Conservation (phyloP, 352 stramenopile species). For the Phytophthora melonis region DNA sequence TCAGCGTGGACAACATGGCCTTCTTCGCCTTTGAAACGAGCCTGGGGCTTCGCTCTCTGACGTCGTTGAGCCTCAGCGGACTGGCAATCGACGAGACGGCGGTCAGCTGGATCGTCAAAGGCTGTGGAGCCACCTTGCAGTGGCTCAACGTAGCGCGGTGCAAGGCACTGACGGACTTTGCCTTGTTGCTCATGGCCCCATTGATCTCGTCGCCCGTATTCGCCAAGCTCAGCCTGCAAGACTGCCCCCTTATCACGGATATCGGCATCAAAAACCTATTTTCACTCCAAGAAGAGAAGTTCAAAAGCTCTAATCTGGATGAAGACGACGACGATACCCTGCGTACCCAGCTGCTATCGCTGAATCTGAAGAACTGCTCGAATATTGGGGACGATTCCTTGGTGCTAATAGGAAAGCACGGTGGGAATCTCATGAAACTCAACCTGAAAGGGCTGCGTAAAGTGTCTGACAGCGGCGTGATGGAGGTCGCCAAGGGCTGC, state of each 20-base stretch:
- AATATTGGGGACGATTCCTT: constrained; percentile 59
- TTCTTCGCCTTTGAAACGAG: constrained; percentile 81
- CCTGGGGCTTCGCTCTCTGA: constrained; percentile 37
- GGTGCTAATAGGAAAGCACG: constrained; percentile 40
- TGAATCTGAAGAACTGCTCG: constrained; percentile 72
- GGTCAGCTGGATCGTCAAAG: constrained; percentile 77
- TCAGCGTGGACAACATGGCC: constrained; percentile 71
- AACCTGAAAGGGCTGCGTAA: constrained; percentile 66
- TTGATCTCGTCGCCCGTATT: constrained; percentile 43
- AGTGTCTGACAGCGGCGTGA: constrained; percentile 62
- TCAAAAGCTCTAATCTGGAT: neutral
- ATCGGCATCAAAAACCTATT: constrained; percentile 61
- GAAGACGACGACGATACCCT: constrained; percentile 40
- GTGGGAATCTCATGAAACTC: constrained; percentile 51
- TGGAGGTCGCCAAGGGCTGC: constrained; percentile 61
- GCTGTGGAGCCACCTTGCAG: constrained; percentile 49
- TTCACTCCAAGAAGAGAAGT: constrained; percentile 35
- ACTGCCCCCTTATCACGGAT: constrained; percentile 57
- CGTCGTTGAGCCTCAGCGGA: constrained; percentile 49
- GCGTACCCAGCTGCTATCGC: constrained; percentile 9
- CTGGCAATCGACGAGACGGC: constrained; percentile 69
- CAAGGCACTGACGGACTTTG: constrained; percentile 62
- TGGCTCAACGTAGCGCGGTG: constrained; percentile 63
- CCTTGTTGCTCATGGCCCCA: constrained; percentile 59
- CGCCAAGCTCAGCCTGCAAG: constrained; percentile 53